Base-by-base conservation (phyloP, 1,139 yeast species). In the Citeromyces siamensis region DNA sequence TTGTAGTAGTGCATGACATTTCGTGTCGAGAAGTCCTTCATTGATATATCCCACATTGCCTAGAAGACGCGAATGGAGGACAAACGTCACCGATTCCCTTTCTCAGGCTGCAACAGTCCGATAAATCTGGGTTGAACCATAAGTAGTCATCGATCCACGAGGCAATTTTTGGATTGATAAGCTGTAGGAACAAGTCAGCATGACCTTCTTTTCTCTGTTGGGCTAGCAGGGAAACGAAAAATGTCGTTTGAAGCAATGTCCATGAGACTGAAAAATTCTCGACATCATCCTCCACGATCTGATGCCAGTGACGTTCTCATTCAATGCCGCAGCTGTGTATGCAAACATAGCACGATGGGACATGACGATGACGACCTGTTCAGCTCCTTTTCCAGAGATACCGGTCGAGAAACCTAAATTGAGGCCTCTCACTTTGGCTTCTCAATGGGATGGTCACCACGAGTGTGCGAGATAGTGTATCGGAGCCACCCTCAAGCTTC, bases 121-220 rank as follows among this genome's bases (percentile, higher is more conserved):
- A 93, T 37, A 88, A 64, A 34, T 71, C 71, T 0, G 98, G 98
- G 50, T 86, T 86, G 42, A 88, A 60, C 82, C 93, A 90, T 44
- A 90, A 65, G 52, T 75, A 88, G 51, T 90, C 97, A 55, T 90
- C 98, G 37, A 86, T 62, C 97, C 97, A 90, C 48, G 81, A 80
- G 1, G 95, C 76, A 2, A 85, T 23, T 14, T 18, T 19, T 16
- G 32, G 29, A 14, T 17, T 26, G 4, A 13, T 19, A 27, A 55
- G 40, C 34, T 55, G 58, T 8, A 70, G 49, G 58, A 76, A 75
- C 1, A 78, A 75, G 49, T 82, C 94, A 32, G 77, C 49, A 40
- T 85, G 58, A 8, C 70, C 67, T 44, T 77, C 85, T 6, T 70
- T 51, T 41, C 94, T 62, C 39, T 55, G 55, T 48, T 79, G 86